Conservation (phyloP, 495 filamentous ascomycete genomes). For the Parathielavia appendiculata region DNA sequence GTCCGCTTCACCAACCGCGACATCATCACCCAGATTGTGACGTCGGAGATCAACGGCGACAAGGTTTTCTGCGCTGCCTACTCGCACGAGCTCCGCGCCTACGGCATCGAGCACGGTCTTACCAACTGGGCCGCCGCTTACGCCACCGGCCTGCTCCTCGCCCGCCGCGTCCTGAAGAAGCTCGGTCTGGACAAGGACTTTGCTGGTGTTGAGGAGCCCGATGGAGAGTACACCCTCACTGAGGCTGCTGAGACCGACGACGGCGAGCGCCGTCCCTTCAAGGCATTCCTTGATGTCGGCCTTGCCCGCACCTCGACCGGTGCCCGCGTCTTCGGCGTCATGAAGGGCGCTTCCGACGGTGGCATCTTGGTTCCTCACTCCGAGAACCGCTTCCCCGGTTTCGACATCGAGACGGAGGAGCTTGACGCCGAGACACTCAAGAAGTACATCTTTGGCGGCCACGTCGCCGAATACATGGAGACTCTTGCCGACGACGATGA, state of each 20-base stretch:
- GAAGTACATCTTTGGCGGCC: constrained; percentile 98
- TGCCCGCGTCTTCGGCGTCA: constrained; percentile 96
- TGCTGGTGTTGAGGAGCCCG: constrained; percentile 85
- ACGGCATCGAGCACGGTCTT: constrained; percentile 95
- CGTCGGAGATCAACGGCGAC: constrained; percentile 94
- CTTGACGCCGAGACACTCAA: constrained; percentile 93
- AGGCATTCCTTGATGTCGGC: constrained; percentile 96
- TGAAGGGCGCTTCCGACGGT: constrained; percentile 99
- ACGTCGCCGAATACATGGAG: constrained; percentile 99
- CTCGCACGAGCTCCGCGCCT: constrained; percentile 93
- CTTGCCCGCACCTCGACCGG: constrained; percentile 94
- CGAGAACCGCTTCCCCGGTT: constrained; percentile 98
- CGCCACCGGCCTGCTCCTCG: constrained; percentile 90
- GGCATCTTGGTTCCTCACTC: constrained; percentile 96
- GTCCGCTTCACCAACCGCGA: constrained; percentile 99
- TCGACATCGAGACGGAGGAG: constrained; percentile 92
- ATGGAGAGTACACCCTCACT: constrained; percentile 90
- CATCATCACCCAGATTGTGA: constrained; percentile 96
- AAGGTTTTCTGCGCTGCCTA: constrained; percentile 92
- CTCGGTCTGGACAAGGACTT: constrained; percentile 89
- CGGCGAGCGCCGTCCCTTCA: constrained; percentile 94
- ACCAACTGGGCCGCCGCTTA: constrained; percentile 99
- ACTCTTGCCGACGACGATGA: constrained; percentile 98
- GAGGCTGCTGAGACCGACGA: constrained; percentile 81
- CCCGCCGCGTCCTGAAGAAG: constrained; percentile 94